Percentiles rank a stretch among this genome's conserved stretches.
Evolutionary conservation across 495 filamentous ascomycete genomes (phyloP).

Genomic region (Paragyromitra xinjiangensis): DNA sequence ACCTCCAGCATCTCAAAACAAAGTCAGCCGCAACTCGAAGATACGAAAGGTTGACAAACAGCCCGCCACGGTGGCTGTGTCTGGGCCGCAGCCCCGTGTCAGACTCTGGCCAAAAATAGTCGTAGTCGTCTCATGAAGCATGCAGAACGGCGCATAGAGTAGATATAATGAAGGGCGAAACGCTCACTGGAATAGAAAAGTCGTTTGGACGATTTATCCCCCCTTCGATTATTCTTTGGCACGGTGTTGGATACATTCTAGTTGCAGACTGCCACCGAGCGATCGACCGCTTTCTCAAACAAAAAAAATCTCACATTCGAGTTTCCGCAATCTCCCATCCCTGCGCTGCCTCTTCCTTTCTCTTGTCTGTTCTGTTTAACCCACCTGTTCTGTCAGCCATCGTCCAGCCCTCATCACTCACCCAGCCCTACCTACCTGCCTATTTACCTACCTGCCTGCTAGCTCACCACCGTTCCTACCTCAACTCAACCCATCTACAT

Average conservation of each 20-base stretch:
- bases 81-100: constrained; percentile 1
- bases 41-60: constrained; percentile 1
- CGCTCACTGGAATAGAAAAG: constrained; percentile 5
- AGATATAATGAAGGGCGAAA: constrained; percentile 18
- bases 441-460: constrained; percentile 11
- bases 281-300: constrained; percentile 31
- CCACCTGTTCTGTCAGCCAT: constrained; percentile 24
- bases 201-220: neutral
- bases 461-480: neutral
- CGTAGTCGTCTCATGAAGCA: neutral
- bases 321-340: constrained; percentile 51
- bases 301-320: constrained; percentile 24
- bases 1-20: neutral
- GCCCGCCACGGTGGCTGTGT: constrained; percentile 32
- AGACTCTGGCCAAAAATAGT: constrained; percentile 33
- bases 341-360: constrained; percentile 2
- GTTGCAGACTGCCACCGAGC: neutral
- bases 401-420: constrained; percentile 28
- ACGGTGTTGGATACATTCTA: constrained; percentile 17
- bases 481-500: neutral
- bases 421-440: constrained; percentile 14
- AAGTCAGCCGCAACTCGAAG: neutral
- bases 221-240: neutral
- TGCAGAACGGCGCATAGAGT: neutral
- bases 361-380: constrained; percentile 19